Percentiles rank a stretch among this genome's conserved stretches.
Evolutionary conservation across 129 eudicot species (phyloP).

Genomic region (Flaveria sonorensis): DNA sequence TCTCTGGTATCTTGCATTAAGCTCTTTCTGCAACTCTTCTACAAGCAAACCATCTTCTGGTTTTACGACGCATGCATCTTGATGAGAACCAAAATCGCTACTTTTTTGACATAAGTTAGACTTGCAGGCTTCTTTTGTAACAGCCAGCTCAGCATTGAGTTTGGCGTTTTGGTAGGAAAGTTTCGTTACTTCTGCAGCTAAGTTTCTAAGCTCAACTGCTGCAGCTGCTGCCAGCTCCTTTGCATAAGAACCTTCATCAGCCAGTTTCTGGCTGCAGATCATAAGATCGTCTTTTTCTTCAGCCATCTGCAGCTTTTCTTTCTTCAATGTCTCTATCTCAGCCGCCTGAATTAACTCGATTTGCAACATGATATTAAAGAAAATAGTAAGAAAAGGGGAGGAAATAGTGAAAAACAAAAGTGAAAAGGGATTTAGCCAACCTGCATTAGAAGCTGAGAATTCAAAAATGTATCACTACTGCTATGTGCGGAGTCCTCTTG

Average conservation of each 20-base stretch:
- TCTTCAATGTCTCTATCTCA: constrained; percentile 77
- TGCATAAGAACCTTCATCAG: constrained; percentile 86
- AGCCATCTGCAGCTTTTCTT: constrained; percentile 57
- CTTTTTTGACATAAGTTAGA: constrained; percentile 31
- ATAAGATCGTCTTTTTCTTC: constrained; percentile 77
- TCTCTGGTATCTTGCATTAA: constrained; percentile 65
- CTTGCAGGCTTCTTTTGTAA: constrained; percentile 24
- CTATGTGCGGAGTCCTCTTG: constrained; percentile 51
- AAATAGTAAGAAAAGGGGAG: not conserved
- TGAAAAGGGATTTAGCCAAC: constrained; percentile 35
- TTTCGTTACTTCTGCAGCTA: constrained; percentile 87
- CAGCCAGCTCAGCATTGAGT: constrained; percentile 16
- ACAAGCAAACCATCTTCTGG: constrained; percentile 41
- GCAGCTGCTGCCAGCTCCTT: constrained; percentile 98
- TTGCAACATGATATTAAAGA: not conserved
- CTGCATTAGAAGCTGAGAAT: constrained; percentile 68
- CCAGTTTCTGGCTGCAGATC: constrained; percentile 71
- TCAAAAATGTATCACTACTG: constrained; percentile 43
- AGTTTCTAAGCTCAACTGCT: constrained; percentile 80
- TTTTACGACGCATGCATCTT: constrained; percentile 36
- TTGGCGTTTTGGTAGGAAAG: constrained; percentile 34
- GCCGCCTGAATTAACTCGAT: constrained; percentile 46
- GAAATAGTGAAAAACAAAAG: not conserved
- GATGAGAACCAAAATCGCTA: constrained; percentile 27
- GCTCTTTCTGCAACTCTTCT: constrained; percentile 64